A percentile compares a stretch with the other conserved stretches of the same genome.
Evolutionary conservation across 257 asterid genomes (phyloP).

Genomic region (Nyctanthes arbortristis): DNA sequence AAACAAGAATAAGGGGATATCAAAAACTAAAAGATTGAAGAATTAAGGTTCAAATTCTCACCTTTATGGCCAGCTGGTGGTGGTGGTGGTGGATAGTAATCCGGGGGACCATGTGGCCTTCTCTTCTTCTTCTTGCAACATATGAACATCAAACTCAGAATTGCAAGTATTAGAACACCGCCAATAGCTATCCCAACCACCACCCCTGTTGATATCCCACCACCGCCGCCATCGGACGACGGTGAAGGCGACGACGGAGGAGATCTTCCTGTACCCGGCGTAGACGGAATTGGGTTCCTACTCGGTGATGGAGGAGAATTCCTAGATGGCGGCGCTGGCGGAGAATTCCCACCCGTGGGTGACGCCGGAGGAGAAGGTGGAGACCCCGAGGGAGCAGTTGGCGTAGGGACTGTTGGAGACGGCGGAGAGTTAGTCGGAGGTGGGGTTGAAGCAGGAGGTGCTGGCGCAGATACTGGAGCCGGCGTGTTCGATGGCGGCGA

Average conservation of each 20-base stretch:
- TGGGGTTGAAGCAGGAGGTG: conserved; percentile 21
- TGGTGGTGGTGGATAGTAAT: conserved; percentile 49
- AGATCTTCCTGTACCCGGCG: conserved; percentile 1
- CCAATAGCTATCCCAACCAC: conserved; percentile 72
- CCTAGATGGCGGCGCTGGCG: conserved; percentile 1
- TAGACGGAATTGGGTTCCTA: conserved; percentile 29
- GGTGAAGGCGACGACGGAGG: conserved; percentile 31
- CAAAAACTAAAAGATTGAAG: background rate
- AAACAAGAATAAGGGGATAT: too few species aligned
- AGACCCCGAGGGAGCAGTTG: conserved; percentile 15
- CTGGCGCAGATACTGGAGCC: too few species aligned
- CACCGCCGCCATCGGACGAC: conserved; percentile 28
- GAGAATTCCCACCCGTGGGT: conserved; percentile 7
- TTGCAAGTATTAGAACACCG: conserved; percentile 50
- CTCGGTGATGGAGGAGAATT: conserved; percentile 28
- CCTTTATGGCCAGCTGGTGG: conserved; percentile 65
- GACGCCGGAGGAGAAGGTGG: conserved; percentile 36
- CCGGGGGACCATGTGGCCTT: conserved; percentile 37
- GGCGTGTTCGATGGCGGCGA: conserved; percentile 21
- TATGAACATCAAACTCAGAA: conserved; percentile 48
- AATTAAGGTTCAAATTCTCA: conserved; percentile 12
- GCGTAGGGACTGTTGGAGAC: conserved; percentile 26
- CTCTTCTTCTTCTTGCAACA: conserved; percentile 69
- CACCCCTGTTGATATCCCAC: conserved; percentile 45
- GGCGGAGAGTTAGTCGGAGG: conserved; percentile 25